phyloP scores from a whole-genome alignment of 208 protist genomes.

The Crithidia bombi region DNA sequence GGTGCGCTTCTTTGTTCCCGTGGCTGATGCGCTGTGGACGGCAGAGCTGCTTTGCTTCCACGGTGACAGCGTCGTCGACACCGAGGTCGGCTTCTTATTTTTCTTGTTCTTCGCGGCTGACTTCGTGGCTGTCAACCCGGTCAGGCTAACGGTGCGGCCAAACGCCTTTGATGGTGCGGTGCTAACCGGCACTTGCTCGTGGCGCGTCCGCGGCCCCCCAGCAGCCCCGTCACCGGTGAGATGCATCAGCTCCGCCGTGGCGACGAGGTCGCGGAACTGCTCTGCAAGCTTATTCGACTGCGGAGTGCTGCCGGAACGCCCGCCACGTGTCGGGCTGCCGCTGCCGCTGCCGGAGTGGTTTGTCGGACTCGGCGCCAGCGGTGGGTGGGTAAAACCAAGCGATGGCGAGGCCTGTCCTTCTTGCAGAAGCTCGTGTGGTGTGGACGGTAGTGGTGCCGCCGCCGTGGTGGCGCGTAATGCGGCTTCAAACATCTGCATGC shows the following conservation, averaged over 20 bases:
- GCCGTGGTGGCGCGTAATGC: conserved; percentile 29
- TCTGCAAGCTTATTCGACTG: conserved; percentile 27
- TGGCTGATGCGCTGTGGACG: not conserved
- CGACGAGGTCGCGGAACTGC: conserved; percentile 42
- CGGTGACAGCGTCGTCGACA: not conserved
- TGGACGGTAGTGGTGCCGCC: not conserved
- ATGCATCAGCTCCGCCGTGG: conserved; percentile 33
- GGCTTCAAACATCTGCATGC: conserved; percentile 61
- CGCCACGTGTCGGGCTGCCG: conserved; percentile 21
- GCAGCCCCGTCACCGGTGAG: conserved; percentile 13
- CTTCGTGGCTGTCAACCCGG: conserved; percentile 14
- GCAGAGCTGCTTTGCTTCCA: not conserved
- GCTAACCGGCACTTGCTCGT: conserved; percentile 1
- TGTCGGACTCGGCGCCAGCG: conserved; percentile 23
- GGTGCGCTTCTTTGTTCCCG: not conserved
- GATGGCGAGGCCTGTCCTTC: not conserved
- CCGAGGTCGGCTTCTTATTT: not conserved
- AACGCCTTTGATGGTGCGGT: not conserved
- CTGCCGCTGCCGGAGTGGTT: conserved; percentile 29
- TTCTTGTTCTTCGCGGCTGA: not conserved
- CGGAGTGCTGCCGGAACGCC: conserved; percentile 5
- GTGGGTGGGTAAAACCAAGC: conserved; percentile 20
- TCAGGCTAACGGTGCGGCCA: conserved; percentile 26
- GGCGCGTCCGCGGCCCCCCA: conserved; percentile 7
- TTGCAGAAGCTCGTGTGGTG: conserved; percentile 9